These are phyloP conservation scores for Silene conica DNA, from an alignment of 148 eudicot species.

Conservation along the genomic window DNA sequence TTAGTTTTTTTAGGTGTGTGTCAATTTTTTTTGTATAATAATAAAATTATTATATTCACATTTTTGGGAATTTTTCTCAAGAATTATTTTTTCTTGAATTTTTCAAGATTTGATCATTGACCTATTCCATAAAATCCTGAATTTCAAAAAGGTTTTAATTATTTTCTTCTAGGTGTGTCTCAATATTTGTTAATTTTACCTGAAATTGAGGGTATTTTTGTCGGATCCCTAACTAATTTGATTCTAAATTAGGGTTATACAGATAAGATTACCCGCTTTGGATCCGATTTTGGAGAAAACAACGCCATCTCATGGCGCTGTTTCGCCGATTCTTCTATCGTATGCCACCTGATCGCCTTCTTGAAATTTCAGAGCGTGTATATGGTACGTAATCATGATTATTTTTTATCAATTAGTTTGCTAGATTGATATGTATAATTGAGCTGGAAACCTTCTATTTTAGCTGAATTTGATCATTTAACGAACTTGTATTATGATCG, in stretches of 20 bases:
- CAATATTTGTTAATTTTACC: neutral
- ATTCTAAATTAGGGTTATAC: constrained; percentile 9
- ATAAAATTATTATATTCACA: neutral
- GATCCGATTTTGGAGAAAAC: constrained; percentile 51
- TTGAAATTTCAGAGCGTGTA: constrained; percentile 71
- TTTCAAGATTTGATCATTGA: constrained; percentile 18
- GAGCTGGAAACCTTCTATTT: constrained; percentile 15
- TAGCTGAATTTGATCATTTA: constrained; percentile 10
- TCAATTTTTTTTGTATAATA: neutral
- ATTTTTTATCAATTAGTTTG: neutral
- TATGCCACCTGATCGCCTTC: constrained; percentile 71
- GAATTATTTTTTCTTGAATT: neutral
- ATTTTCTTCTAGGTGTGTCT: neutral
- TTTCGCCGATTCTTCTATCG: constrained; percentile 70
- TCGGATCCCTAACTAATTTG: neutral
- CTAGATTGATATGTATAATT: too few species aligned
- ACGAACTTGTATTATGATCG: constrained; percentile 1
- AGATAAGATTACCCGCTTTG: constrained; percentile 36
- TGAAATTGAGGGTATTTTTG: constrained; percentile 1
- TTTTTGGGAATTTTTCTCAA: neutral
- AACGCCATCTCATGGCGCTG: constrained; percentile 92
- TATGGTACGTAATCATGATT: constrained; percentile 33
- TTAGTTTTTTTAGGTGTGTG: constrained; percentile 2
- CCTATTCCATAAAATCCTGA: constrained; percentile 12
- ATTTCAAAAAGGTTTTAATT: constrained; percentile 5